These are phyloP conservation scores for Dipodascopsis uninucleata DNA, from an alignment of 805 yeast species.

Conservation along the genomic window DNA sequence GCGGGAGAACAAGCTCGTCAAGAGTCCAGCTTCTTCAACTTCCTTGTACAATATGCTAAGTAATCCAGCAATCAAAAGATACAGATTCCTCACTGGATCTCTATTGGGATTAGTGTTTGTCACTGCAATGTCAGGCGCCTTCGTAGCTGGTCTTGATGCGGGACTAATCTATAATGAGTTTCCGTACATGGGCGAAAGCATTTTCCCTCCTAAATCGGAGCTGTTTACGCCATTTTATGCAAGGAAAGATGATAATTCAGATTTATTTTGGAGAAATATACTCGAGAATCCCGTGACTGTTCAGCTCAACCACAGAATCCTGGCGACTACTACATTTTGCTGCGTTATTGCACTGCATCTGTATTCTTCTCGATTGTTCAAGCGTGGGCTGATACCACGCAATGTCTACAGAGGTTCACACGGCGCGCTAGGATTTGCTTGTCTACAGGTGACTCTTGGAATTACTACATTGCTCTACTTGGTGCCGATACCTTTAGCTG, in stretches of 20 bases:
- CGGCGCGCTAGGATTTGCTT: constrained; percentile 75
- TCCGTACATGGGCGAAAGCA: constrained; percentile 85
- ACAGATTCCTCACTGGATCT: constrained; percentile 54
- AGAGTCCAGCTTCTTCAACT: constrained; percentile 57
- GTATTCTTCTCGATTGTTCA: constrained; percentile 43
- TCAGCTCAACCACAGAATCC: constrained; percentile 81
- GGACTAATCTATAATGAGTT: constrained; percentile 93
- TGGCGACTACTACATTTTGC: constrained; percentile 78
- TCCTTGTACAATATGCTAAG: constrained; percentile 52
- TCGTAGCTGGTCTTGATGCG: constrained; percentile 98
- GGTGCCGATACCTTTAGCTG: constrained; percentile 90
- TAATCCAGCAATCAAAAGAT: constrained; percentile 54
- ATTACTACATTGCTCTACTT: constrained; percentile 78
- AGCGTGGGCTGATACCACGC: constrained; percentile 48
- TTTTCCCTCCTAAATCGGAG: constrained; percentile 73
- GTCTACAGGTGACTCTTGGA: constrained; percentile 81
- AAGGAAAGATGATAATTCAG: constrained; percentile 62
- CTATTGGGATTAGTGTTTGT: constrained; percentile 68
- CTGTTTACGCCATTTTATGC: constrained; percentile 71
- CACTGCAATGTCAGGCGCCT: constrained; percentile 96
- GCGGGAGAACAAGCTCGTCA: constrained; percentile 65
- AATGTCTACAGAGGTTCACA: constrained; percentile 56
- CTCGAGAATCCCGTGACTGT: constrained; percentile 96
- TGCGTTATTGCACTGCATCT: constrained; percentile 48
- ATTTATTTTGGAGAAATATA: constrained; percentile 85